phyloP scores from a whole-genome alignment of 2,329 filamentous ascomycete genomes.

The Diaporthe vexans region DNA sequence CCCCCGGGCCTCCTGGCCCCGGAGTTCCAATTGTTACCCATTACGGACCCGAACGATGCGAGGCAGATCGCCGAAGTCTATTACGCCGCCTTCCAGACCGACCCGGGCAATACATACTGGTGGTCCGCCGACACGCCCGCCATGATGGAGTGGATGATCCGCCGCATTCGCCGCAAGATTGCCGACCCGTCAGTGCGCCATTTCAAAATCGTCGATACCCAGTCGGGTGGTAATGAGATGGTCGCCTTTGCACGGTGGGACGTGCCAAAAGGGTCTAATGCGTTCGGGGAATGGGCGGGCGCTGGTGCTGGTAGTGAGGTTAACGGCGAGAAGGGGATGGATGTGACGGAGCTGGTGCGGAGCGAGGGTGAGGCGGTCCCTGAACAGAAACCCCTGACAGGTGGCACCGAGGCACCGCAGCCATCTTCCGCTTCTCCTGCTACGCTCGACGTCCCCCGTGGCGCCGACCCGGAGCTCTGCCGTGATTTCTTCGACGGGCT shows the following conservation, averaged over 20 bases:
- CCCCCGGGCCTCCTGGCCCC: slow-evolving; percentile 10
- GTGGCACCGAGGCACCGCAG: not conserved
- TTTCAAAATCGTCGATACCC: slow-evolving; percentile 20
- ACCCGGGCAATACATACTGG: slow-evolving; percentile 23
- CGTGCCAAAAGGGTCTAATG: not conserved
- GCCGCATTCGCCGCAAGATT: slow-evolving; percentile 18
- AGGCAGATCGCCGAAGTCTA: slow-evolving; percentile 17
- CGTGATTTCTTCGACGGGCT: slow-evolving; percentile 12
- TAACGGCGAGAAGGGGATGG: not conserved
- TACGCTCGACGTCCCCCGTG: not conserved
- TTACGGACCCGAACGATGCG: slow-evolving; percentile 1
- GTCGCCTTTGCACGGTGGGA: slow-evolving; percentile 22
- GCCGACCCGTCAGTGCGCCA: slow-evolving; percentile 2
- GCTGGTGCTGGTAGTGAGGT: not conserved
- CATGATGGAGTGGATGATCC: slow-evolving; percentile 17
- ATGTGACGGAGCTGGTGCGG: not conserved
- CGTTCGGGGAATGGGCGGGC: slow-evolving; percentile 4
- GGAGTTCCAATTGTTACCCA: not conserved
- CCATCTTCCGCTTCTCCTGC: not conserved
- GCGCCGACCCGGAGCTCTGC: slow-evolving; percentile 9
- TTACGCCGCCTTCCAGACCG: slow-evolving; percentile 23
- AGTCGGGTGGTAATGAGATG: not conserved
- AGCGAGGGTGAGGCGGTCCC: not conserved
- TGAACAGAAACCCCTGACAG: not conserved
- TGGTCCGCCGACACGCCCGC: slow-evolving; percentile 11